Evolutionary conservation across 495 filamentous ascomycete genomes (phyloP), one percentile per base, ranked within the genome.

Genomic region (Xanthoparmelia taractica): DNA sequence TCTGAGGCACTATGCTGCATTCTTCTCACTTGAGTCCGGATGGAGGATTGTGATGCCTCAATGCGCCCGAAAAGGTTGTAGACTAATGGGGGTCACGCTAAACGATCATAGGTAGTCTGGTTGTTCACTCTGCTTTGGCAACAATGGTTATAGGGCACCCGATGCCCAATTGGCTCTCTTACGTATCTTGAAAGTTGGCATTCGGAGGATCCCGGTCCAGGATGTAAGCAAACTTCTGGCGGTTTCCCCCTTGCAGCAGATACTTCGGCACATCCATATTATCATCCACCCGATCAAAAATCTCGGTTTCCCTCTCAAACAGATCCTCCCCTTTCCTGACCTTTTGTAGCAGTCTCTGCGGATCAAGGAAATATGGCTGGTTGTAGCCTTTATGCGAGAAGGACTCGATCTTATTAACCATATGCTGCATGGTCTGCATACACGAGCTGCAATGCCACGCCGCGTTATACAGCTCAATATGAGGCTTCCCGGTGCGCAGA

Each of bases 361-460:
- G 67, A 20, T 82, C 75, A 25, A 74, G 68, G 60, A 71, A 80
- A 37, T 72, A 66, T 20, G 73, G 72, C 12, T 69, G 70, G 65
- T 81, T 82, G 70, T 78, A 73, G 61, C 69, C 71, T 15, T 64
- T 69, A 59, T 83, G 81, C 57, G 78, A 80, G 67, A 82, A 84
- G 52, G 75, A 76, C 59, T 69, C 69, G 70, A 83, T 74, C 71
- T 82, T 84, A n/a, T 69, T 75, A 57, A 78, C 68, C 65, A 85
- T 64, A 66, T 84, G 76, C 2, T 74, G 70, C 8, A 85, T 60
- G 11, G 76, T 82, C 17, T 70, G 73, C 62, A 84, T 81, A 66
- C 82, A 84, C 18, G 72, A 77, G 37, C 77, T 79, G 70, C 82
- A 85, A 66, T 82, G 80, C 82, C 82, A 85, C 8, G 72, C 75